Base-by-base conservation (phyloP, 2,329 filamentous ascomycete species). In the Onygenales sp. region DNA sequence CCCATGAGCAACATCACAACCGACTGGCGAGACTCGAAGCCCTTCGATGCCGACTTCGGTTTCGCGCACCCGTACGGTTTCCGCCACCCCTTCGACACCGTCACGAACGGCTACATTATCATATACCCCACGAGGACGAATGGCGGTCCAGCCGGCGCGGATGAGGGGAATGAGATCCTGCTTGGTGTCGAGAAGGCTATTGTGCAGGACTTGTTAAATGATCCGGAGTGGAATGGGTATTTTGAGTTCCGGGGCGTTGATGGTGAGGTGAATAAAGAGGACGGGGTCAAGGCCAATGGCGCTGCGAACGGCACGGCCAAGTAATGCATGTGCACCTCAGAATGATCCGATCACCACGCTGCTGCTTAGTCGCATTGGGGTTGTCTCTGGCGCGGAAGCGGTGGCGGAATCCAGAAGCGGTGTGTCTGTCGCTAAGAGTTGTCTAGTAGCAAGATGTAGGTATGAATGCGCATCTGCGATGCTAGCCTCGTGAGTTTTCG, bases 211-310 rank as follows among this genome's bases (percentile, higher is more conserved):
- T 47, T 74, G n/a, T 58, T 72, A 2, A 54, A 66, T 3, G 69
- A 74, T 52, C 36, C 51, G 2, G 63, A 71, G 52, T 70, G 66
- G 67, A 67, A 55, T 33, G 51, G 60, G 51, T 73, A 65, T 17
- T 72, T 73, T 53, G 69, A 71, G 53, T 72, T 65, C 44, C 57
- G 70, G 33, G 71, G 69, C 0, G 56, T 73, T 17, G 67, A 70
- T 46, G 49, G 14, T 36, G 39, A 47, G 14, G 34, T 2, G 13
- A 33, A 8, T 1, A 40, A 11, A 6, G 37, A 40, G 37, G 6
- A 27, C 21, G 21, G 4, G 21, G 21, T 27, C 21, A 27, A 27
- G 21, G 21, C 21, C 21, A 27, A 27, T 27, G 21, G 21, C 21
- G 1, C 21, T 27, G 21, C 21, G 21, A 27, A 27, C 4, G 21